Evolutionary conservation across 768 basidiomycete genomes (phyloP), one percentile per base, ranked within the genome.

Genomic region (Agrocybe chaxingu): DNA sequence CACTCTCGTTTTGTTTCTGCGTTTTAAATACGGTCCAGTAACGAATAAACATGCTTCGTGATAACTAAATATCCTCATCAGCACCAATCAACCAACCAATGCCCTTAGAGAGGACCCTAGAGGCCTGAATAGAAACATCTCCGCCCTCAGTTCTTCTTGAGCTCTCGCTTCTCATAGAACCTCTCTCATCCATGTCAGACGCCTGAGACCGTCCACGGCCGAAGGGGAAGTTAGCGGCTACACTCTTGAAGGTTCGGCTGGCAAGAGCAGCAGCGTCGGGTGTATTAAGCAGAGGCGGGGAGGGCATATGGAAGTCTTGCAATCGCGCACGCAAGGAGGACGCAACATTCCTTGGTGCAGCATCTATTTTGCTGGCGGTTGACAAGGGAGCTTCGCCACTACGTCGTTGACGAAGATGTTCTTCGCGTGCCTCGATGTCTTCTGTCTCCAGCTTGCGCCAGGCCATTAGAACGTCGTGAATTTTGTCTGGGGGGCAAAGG

Each of bases 21-120:
- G 18, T 34, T 29, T 32, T 39, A 45, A 44, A 43, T 37, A 12
- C 54, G 9, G n/a, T 24, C 24, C 24, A 24, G 24, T 24, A 24
- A 24, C 24, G 24, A 24, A 24, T 24, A 24, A 24, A 24, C 24
- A 24, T 24, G 24, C 24, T 24, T 24, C 24, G 5, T 24, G 24
- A 24, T 24, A 24, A 24, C 48, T 62, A 63, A 54, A 57, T 56
- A 57, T 70, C 64, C 42, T 84, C 86, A 53, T 94, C 93, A 9
- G 84, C 89, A 37, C 96, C 96, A 50, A 98, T 84, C 29, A 98
- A 74, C 96, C 96, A 98, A 29, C 95, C 95, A 46, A 98, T 91
- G 7, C 96, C 96, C 61, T 87, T 87, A 34, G 91, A 89, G 37
- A 98, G 66, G 3, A 84, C 91, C 31, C 85, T 78, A 43, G 83